phyloP scores from a whole-genome alignment of 2,329 filamentous ascomycete species.

The Curvularia lunata region DNA sequence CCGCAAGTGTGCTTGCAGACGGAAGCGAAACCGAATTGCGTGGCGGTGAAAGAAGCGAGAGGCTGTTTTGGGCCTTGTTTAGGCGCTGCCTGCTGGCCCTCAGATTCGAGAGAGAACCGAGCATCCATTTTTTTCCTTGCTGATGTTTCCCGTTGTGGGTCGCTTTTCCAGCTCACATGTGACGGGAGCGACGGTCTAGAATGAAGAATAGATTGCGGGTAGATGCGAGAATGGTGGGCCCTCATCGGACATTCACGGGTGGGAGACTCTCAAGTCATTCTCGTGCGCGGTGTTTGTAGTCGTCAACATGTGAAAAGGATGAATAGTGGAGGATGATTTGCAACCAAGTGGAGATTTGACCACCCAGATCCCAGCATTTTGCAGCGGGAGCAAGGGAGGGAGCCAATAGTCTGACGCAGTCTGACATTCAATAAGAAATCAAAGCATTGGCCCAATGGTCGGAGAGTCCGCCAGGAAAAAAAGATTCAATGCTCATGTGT shows the following conservation, averaged over 20 bases:
- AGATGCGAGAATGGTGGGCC: constrained; percentile 1
- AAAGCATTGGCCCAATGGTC: background rate
- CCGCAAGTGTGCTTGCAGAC: background rate
- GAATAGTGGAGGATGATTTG: constrained; percentile 9
- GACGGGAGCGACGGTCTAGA: constrained; percentile 10
- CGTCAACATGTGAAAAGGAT: constrained; percentile 6
- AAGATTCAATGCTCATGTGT: constrained; percentile 2
- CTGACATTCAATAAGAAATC: constrained; percentile 6
- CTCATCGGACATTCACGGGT: constrained; percentile 14
- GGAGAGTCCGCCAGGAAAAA: background rate
- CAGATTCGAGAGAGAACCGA: constrained; percentile 6
- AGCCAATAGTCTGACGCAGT: constrained; percentile 6
- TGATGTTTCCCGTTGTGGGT: constrained; percentile 2
- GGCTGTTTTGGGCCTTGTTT: background rate
- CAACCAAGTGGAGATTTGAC: constrained; percentile 5
- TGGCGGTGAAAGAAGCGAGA: constrained; percentile 9
- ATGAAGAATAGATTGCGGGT: constrained; percentile 6
- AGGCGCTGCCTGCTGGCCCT: background rate
- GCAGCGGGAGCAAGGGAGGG: constrained; percentile 6
- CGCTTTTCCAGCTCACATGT: constrained; percentile 4
- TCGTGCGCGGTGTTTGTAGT: constrained; percentile 11
- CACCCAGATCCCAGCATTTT: constrained; percentile 6
- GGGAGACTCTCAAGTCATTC: background rate
- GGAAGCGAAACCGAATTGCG: constrained; percentile 4
- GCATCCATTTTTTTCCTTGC: background rate